phyloP scores from a whole-genome alignment of 768 basidiomycete species.

The Nidularia pulvinata region DNA sequence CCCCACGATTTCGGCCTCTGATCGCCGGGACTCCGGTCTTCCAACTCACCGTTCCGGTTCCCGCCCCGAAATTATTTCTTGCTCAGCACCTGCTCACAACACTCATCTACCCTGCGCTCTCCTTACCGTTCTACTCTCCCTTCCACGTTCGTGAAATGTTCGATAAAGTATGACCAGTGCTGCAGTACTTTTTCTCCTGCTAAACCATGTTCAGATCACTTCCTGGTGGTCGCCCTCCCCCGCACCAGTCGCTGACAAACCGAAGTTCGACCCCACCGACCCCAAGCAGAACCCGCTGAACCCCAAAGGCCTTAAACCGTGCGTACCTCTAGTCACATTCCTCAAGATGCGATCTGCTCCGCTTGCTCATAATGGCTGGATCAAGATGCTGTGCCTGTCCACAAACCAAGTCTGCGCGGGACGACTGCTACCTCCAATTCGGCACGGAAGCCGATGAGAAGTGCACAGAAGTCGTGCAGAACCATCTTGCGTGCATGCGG shows the following conservation, averaged over 20 bases:
- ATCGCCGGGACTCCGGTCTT: no score
- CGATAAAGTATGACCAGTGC: no score
- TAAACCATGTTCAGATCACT: slow-evolving; percentile 49
- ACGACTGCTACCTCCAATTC: slow-evolving; percentile 89
- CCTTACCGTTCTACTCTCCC: no score
- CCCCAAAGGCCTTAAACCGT: slow-evolving; percentile 90
- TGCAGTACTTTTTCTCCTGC: no score
- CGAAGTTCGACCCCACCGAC: slow-evolving; percentile 65
- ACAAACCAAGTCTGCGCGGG: slow-evolving; percentile 87
- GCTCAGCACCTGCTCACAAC: no score
- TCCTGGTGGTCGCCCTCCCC: slow-evolving; percentile 54
- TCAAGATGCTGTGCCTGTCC: slow-evolving; percentile 95
- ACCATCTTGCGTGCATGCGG: slow-evolving; percentile 91
- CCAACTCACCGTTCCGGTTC: no score
- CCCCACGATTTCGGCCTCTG: no score
- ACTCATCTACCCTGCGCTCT: no score
- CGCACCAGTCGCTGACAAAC: slow-evolving; percentile 21
- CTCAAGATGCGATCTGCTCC: not conserved
- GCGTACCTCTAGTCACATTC: slow-evolving; percentile 22
- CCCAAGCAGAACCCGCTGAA: slow-evolving; percentile 88
- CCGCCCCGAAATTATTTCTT: no score
- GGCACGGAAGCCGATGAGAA: slow-evolving; percentile 71
- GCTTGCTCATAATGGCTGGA: not conserved
- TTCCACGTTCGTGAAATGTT: no score
- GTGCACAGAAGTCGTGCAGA: slow-evolving; percentile 79